Evolutionary conservation across 768 basidiomycete species (phyloP).

Genomic region (Crepidotus variabilis): DNA sequence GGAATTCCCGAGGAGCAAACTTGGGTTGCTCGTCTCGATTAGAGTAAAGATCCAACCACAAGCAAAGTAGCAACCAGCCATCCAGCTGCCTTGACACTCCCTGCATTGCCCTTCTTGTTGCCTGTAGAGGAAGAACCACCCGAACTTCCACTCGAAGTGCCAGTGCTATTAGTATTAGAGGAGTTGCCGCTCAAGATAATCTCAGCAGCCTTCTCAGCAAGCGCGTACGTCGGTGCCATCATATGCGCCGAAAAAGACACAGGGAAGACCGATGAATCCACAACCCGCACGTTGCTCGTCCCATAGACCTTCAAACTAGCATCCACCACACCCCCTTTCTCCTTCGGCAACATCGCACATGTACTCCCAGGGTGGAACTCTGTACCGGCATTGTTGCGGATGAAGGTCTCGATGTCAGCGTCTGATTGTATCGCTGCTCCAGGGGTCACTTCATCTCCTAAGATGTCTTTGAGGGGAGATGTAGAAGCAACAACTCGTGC

Average conservation of each 20-base stretch:
- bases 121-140: not conserved
- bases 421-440: slow-evolving; percentile 40
- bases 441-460: slow-evolving; percentile 28
- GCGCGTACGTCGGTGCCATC: slow-evolving; percentile 20
- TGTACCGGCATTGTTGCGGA: slow-evolving; percentile 37
- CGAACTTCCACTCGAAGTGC: not conserved
- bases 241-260: slow-evolving; percentile 32
- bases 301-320: slow-evolving; percentile 26
- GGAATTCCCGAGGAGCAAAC: too few species aligned
- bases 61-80: not conserved
- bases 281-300: slow-evolving; percentile 48
- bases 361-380: slow-evolving; percentile 53
- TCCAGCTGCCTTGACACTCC: not conserved
- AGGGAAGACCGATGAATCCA: slow-evolving; percentile 56
- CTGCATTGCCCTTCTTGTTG: not conserved
- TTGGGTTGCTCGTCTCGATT: too few species aligned
- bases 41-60: not conserved
- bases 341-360: slow-evolving; percentile 27
- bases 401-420: slow-evolving; percentile 50
- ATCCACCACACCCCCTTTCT: slow-evolving; percentile 28
- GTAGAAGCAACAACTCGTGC: slow-evolving; percentile 53
- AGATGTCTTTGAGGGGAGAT: slow-evolving; percentile 40
- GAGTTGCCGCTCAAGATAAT: slow-evolving; percentile 12
- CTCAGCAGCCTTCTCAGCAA: slow-evolving; percentile 20
- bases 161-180: not conserved